phyloP scores from a whole-genome alignment of 257 asterid species.

The Fraxinus excelsior region DNA sequence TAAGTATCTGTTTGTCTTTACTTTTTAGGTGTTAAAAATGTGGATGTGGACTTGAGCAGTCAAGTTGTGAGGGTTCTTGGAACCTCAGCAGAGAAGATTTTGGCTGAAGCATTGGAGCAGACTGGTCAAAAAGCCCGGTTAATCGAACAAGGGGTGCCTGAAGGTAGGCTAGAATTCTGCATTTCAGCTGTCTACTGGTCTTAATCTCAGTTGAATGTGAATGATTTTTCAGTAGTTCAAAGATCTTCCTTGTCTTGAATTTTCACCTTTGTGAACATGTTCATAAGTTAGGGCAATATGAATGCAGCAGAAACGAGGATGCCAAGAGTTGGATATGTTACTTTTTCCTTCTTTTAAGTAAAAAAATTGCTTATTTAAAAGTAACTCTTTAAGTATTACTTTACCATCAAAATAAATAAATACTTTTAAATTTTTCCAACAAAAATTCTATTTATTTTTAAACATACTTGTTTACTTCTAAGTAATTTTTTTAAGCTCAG shows the following conservation, averaged over 20 bases:
- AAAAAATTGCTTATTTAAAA: neutral
- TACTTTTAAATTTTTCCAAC: neutral
- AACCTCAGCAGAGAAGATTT: slow-evolving; percentile 67
- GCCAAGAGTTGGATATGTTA: neutral
- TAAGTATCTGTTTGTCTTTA: slow-evolving; percentile 4
- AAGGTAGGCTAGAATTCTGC: slow-evolving; percentile 44
- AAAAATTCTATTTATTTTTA: neutral
- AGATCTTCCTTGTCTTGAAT: neutral
- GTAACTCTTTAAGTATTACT: neutral
- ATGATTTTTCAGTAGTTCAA: neutral
- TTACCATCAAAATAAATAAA: neutral
- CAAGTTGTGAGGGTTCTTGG: slow-evolving; percentile 93
- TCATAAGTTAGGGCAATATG: neutral
- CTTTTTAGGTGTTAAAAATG: slow-evolving; percentile 73
- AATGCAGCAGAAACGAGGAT: neutral
- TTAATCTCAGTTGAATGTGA: neutral
- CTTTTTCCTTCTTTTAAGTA: neutral
- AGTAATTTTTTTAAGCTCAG: neutral
- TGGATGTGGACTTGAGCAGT: slow-evolving; percentile 76
- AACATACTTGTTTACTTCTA: neutral
- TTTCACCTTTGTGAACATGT: neutral
- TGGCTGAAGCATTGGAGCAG: slow-evolving; percentile 91
- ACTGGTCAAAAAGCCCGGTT: slow-evolving; percentile 86
- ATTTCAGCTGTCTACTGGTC: neutral
- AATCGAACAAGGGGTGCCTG: slow-evolving; percentile 91